Conservation (phyloP, 495 filamentous ascomycete species). For the Lindgomyces ingoldianus region DNA sequence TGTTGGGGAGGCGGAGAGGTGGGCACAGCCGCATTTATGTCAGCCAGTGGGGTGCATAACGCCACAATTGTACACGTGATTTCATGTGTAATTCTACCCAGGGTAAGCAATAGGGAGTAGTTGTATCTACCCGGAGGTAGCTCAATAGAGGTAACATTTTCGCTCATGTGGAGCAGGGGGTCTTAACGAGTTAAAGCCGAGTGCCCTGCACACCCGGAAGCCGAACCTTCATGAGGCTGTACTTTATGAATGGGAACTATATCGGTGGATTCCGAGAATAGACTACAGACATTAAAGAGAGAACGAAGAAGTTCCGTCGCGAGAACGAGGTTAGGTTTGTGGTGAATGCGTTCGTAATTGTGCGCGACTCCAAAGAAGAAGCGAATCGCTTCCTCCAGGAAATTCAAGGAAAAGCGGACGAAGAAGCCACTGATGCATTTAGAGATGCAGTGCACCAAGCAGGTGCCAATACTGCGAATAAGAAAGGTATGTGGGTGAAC, state of each 20-base stretch:
- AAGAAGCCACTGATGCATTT: slow-evolving; percentile 52
- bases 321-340: slow-evolving; percentile 50
- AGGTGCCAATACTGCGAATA: slow-evolving; percentile 47
- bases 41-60: too few relatives aligned
- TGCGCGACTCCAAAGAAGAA: slow-evolving; percentile 53
- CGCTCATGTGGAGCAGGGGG: too few relatives aligned
- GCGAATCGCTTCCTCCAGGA: slow-evolving; percentile 49
- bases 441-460: slow-evolving; percentile 50
- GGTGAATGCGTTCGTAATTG: slow-evolving; percentile 53
- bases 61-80: too few relatives aligned
- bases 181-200: slow-evolving; percentile 49
- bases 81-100: too few relatives aligned
- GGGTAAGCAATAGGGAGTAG: too few relatives aligned
- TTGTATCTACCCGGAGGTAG: too few relatives aligned
- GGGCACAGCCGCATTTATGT: too few relatives aligned
- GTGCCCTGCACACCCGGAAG: slow-evolving; percentile 46
- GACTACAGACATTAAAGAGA: slow-evolving; percentile 49
- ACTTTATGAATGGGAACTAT: slow-evolving; percentile 57
- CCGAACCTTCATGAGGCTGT: slow-evolving; percentile 56
- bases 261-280: slow-evolving; percentile 52
- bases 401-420: slow-evolving; percentile 54
- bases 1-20: too few relatives aligned
- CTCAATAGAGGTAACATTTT: too few relatives aligned
- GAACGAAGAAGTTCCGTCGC: slow-evolving; percentile 45
- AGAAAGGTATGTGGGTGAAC: slow-evolving; percentile 53